These are phyloP conservation scores for Solanum medicagineum DNA, from an alignment of 257 asterid genomes.

Conservation along the genomic window DNA sequence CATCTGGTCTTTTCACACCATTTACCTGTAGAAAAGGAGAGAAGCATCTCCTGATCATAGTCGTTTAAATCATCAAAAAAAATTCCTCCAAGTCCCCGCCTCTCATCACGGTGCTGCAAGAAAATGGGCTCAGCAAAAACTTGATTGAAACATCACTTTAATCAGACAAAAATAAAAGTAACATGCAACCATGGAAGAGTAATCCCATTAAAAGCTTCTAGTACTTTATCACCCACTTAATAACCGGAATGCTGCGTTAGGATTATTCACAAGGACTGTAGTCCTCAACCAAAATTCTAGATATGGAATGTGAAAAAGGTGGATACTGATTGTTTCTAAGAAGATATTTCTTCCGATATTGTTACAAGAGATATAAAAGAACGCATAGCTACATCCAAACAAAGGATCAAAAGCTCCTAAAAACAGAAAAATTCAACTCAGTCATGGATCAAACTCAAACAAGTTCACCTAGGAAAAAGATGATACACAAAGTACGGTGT, in stretches of 20 bases:
- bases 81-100: slow-evolving; percentile 99
- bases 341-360: background rate
- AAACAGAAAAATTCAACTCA: background rate
- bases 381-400: background rate
- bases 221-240: background rate
- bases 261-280: background rate
- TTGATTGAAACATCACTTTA: background rate
- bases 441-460: background rate
- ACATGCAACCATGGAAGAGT: background rate
- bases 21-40: slow-evolving; percentile 91
- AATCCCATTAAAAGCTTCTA: background rate
- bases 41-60: slow-evolving; percentile 97
- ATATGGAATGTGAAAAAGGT: background rate
- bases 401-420: background rate
- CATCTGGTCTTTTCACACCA: background rate
- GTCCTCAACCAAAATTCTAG: background rate
- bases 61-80: slow-evolving; percentile 87
- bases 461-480: background rate
- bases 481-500: background rate
- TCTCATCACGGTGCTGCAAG: slow-evolving; percentile 90
- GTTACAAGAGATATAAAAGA: background rate
- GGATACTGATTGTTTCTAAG: background rate
- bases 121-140: background rate
- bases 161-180: background rate
- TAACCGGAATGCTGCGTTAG: background rate